Evolutionary conservation across 2,329 filamentous ascomycete genomes (phyloP).

Genomic region (Phialocephala subalpina): DNA sequence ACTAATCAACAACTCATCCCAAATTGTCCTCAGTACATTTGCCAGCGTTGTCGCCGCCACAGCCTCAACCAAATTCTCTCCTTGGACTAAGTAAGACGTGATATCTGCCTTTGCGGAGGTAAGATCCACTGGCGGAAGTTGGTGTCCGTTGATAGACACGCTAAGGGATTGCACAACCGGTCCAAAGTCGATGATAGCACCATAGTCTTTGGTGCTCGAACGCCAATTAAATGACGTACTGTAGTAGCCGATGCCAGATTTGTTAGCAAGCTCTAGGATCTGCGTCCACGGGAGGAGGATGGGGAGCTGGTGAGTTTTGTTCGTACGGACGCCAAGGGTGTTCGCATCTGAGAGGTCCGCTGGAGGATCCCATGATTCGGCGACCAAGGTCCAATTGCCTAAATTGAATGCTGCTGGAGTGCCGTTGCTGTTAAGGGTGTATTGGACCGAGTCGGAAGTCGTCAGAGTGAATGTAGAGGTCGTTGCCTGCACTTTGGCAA

Average conservation of each 20-base stretch:
- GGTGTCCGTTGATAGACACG: slow-evolving; percentile 21
- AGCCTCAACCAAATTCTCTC: slow-evolving; percentile 20
- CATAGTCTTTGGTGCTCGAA: background rate
- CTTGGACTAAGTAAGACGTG: slow-evolving; percentile 15
- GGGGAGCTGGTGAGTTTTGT: background rate
- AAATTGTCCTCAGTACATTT: slow-evolving; percentile 9
- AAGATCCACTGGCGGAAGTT: slow-evolving; percentile 14
- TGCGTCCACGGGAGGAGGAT: background rate
- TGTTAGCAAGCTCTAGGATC: background rate
- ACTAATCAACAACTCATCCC: background rate
- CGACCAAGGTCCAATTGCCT: background rate
- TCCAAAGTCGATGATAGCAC: slow-evolving; percentile 23
- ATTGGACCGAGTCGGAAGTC: background rate
- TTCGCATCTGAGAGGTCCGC: background rate
- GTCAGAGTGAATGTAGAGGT: too few relatives aligned
- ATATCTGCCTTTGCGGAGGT: slow-evolving; percentile 22
- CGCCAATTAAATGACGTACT: slow-evolving; percentile 4
- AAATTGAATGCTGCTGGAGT: background rate
- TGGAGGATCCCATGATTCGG: background rate
- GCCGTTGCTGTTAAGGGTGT: background rate
- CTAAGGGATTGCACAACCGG: slow-evolving; percentile 15
- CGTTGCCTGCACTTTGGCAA: too few relatives aligned
- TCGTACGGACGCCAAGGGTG: background rate
- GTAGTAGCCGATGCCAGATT: slow-evolving; percentile 1
- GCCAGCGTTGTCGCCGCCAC: slow-evolving; percentile 15